A percentile compares a stretch with the other conserved stretches of the same genome.
These are phyloP conservation scores for Penicillium rolfsii DNA, from an alignment of 2,329 filamentous ascomycete species.

Conservation along the genomic window DNA sequence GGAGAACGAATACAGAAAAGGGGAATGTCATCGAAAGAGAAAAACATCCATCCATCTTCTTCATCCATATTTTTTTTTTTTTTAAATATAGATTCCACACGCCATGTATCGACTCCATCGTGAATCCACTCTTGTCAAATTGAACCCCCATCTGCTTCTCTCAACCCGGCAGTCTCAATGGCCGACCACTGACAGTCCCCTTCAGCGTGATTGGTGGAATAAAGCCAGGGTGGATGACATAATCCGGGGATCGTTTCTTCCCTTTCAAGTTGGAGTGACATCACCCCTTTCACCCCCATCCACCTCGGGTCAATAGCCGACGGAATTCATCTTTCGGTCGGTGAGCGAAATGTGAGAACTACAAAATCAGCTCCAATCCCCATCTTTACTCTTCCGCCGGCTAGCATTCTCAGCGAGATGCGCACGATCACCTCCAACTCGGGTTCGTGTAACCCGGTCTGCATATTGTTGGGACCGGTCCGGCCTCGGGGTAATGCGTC, in stretches of 20 bases:
- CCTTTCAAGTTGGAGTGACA: slow-evolving; percentile 10
- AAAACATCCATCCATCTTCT: background rate
- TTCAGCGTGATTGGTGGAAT: slow-evolving; percentile 20
- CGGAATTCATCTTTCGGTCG: slow-evolving; percentile 17
- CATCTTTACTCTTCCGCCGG: background rate
- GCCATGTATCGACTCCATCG: background rate
- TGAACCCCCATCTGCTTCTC: background rate
- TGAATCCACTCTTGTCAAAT: background rate
- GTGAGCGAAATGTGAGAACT: background rate
- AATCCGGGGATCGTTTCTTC: slow-evolving; percentile 22
- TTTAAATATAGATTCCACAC: background rate
- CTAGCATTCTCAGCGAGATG: background rate
- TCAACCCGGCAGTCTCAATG: slow-evolving; percentile 12
- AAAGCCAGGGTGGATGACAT: background rate
- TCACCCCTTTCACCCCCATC: slow-evolving; percentile 7
- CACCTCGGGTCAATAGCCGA: slow-evolving; percentile 25
- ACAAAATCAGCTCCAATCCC: background rate
- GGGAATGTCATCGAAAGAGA: background rate
- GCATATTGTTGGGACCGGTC: background rate
- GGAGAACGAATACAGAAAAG: background rate
- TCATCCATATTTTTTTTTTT: background rate
- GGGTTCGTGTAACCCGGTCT: background rate
- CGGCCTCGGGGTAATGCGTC: slow-evolving; percentile 17
- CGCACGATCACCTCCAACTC: background rate
- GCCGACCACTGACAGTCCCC: slow-evolving; percentile 17